Conservation (phyloP, 768 basidiomycete species). For the Russula vinacea region DNA sequence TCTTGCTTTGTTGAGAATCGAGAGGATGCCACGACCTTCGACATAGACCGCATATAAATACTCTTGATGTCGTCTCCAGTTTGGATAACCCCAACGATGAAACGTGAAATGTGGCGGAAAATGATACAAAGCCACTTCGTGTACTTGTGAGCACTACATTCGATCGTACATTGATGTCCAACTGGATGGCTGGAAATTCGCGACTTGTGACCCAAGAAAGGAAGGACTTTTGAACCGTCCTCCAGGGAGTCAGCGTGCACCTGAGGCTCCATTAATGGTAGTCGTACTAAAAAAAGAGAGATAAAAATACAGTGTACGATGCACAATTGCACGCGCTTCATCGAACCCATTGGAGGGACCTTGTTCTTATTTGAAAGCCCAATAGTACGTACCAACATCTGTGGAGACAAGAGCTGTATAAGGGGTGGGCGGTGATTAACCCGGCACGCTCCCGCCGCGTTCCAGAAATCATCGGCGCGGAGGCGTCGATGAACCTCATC, state of each 20-base stretch:
- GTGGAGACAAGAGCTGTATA: constrained; percentile 5
- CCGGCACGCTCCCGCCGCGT: not conserved
- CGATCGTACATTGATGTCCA: not conserved
- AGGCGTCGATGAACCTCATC: not conserved
- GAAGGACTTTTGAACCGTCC: not conserved
- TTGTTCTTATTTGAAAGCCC: not conserved
- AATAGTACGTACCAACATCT: not conserved
- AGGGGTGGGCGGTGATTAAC: not conserved
- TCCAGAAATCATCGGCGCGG: not conserved
- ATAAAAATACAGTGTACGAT: not conserved
- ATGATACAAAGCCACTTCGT: not conserved
- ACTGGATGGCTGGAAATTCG: constrained; percentile 4
- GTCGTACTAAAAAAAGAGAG: not conserved
- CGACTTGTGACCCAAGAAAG: not conserved
- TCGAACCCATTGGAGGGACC: not conserved
- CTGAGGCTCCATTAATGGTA: not conserved
- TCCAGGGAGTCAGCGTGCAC: not conserved
- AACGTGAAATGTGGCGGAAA: not conserved
- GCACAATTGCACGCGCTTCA: too few species aligned
- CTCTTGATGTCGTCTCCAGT: not conserved
- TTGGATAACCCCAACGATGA: not conserved
- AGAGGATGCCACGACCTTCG: not conserved
- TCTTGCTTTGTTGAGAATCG: not conserved
- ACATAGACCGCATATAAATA: constrained; percentile 14
- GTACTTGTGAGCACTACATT: not conserved